Percentiles rank a stretch among this genome's conserved stretches.
Conservation (phyloP, 306 rosid genomes). For the cucumber (Cucumis sativus) region Cucumber_9930_V3 NC_026660.2:30668501-30669000, state of each 20-base stretch:
- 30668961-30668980: conserved; percentile 33
- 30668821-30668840: no score
- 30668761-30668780: no score
- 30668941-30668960: not conserved
- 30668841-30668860: no score
- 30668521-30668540: conserved; percentile 56
- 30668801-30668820: no score
- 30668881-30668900: no score
- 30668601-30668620: conserved; percentile 53
- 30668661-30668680: conserved; percentile 70
- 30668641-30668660: conserved; percentile 95
- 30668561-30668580: conserved; percentile 54
- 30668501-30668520: conserved; percentile 65
- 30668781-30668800: no score
- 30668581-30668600: conserved; percentile 71
- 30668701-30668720: no score
- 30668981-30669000: not conserved
- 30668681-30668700: not conserved
- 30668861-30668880: no score
- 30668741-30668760: no score
- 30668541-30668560: conserved; percentile 57
- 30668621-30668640: conserved; percentile 76
- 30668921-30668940: no score
- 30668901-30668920: no score
- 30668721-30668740: no score